Percentiles rank a stretch among this genome's conserved stretches.
These are phyloP conservation scores for Rubia tinctorum DNA, from an alignment of 305 asterid genomes.

Conservation along the genomic window DNA sequence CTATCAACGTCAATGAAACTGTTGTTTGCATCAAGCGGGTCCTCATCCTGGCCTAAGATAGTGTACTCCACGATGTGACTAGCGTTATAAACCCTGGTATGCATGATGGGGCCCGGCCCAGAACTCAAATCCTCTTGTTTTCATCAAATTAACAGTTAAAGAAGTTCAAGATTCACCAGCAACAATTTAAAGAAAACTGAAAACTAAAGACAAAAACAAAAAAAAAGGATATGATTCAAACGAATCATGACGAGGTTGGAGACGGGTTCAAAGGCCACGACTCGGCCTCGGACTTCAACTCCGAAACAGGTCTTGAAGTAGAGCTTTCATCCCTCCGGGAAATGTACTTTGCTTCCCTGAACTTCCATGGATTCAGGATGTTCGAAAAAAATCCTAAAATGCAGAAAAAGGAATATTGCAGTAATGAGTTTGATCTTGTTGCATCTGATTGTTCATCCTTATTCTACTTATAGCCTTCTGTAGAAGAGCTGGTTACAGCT, in stretches of 20 bases:
- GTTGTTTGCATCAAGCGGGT: conserved; percentile 75
- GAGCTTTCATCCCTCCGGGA: conserved; percentile 58
- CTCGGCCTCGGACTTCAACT: conserved; percentile 44
- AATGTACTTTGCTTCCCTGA: conserved; percentile 43
- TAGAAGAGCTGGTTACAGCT: too few relatives aligned
- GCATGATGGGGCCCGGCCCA: conserved; percentile 67
- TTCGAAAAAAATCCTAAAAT: too few relatives aligned
- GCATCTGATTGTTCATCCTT: too few relatives aligned
- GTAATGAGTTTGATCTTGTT: too few relatives aligned
- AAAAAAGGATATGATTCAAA: conserved; percentile 49
- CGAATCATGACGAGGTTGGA: conserved; percentile 50
- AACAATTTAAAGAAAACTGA: not conserved
- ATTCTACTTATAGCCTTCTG: too few relatives aligned
- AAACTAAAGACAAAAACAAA: not conserved
- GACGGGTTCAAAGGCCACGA: conserved; percentile 43
- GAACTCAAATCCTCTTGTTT: conserved; percentile 78
- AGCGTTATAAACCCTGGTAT: conserved; percentile 73
- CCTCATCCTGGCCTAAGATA: conserved; percentile 71
- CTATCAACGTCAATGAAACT: conserved; percentile 67
- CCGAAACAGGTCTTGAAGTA: conserved; percentile 59
- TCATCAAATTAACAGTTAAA: conserved; percentile 39
- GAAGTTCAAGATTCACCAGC: conserved; percentile 17
- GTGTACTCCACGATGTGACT: conserved; percentile 69
- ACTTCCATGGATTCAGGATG: conserved; percentile 46
- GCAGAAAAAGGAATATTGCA: too few relatives aligned